Evolutionary conservation across 257 asterid genomes (phyloP), one percentile per base, ranked within the genome.

Genomic region (Fraxinus anomala): DNA sequence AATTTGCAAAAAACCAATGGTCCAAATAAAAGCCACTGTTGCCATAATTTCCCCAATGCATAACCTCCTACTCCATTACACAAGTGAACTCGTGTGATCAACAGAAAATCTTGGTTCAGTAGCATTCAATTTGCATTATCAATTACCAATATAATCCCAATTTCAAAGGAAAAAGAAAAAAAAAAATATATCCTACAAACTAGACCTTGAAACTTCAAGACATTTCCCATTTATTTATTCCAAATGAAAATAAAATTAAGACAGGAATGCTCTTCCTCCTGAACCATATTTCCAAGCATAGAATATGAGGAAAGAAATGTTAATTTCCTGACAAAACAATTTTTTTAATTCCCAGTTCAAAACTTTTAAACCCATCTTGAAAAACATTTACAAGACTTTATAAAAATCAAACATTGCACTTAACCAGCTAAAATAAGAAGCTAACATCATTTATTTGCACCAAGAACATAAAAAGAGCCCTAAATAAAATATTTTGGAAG

Each of bases 91-190:
- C 59, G 5, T 28, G 26, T 24, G 12, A 74, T 8, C 66, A 56
- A 56, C 13, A 56, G 28, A n/a, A 56, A 56, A 5, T 16, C 63
- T n/a, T 51, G 63, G 72, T 56, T 65, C 76, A 74, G 67, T 56
- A 31, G 61, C 82, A 44, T 68, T 30, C 47, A 73, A 51, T 21
- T 56, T 21, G 10, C 28, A n/a, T n/a, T n/a, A 17, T 56, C 28
- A 56, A n/a, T 17, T n/a, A n/a, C 28, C 28, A 56, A 56, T 17
- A n/a, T 56, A 56, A 56, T 17, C n/a, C 12, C 26, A 56, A 6
- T 19, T 54, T 8, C 2, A 54, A 17, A n/a, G 65, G 12, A 1
- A 1, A n/a, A 47, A 3, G 7, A 4, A 1, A 49, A 17, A 4
- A 2, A 49, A 49, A 44, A 70, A 4, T 9, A 1, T 1, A 17